Evolutionary conservation across 1,139 yeast species (phyloP), one percentile per base, ranked within the genome.

Genomic region (Debaryomyces coudertii): DNA sequence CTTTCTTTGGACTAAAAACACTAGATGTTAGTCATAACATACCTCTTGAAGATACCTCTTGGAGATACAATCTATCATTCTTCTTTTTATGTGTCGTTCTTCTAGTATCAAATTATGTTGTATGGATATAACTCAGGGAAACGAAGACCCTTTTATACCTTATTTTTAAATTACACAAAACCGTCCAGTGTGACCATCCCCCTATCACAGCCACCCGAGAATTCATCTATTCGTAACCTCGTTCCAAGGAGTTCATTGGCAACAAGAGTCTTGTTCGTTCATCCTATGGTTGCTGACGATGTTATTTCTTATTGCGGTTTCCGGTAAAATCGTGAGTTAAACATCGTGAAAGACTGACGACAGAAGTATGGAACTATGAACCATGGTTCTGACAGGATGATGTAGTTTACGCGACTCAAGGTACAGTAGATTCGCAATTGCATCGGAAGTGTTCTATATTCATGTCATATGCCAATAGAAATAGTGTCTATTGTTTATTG

Each of bases 1-100:
- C 46, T 34, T 42, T 34, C 40, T 39, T 27, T 35, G 48, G 48
- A 38, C 48, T 45, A 42, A 40, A 45, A 37, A 38, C 24, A 22
- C 24, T 31, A 36, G 15, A 45, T 42, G 48, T 45, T 16, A 33
- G 33, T 29, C 14, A 18, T 16, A 18, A 29, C 31, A 11, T 30
- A 30, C 39, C 25, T 24, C 6, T 24, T 28, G 23, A 16, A 4
- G 7, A 16, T 6, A 15, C 11, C 9, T n/a, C n/a, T n/a, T n/a
- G n/a, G n/a, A n/a, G n/a, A n/a, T n/a, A n/a, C n/a, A n/a, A n/a
- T n/a, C n/a, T n/a, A n/a, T n/a, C n/a, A n/a, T n/a, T n/a, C n/a
- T n/a, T n/a, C n/a, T n/a, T n/a, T n/a, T n/a, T n/a, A n/a, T n/a
- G n/a, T n/a, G n/a, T n/a, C n/a, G n/a, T n/a, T n/a, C n/a, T n/a